Evolutionary conservation across 805 yeast species (phyloP), one percentile per base, ranked within the genome.

Genomic region (Wickerhamomyces queroliae): DNA sequence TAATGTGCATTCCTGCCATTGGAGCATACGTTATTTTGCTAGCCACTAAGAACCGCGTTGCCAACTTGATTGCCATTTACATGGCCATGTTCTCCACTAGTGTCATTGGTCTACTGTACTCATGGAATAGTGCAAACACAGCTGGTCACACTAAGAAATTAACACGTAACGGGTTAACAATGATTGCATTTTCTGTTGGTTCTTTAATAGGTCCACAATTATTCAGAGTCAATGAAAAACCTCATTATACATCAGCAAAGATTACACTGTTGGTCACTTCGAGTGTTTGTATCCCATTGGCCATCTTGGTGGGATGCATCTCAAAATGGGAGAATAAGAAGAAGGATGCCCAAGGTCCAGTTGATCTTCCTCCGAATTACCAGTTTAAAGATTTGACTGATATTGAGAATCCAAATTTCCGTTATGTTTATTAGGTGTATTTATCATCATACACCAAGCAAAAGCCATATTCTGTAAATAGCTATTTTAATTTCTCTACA

Each of bases 191-290:
- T 50, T 75, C 78, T 10, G 56, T 77, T 19, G 76, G 80, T 7
- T 71, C 80, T 48, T 59, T 83, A 43, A 64, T 78, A 36, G 86
- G 84, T 0, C 85, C 88, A 3, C 83, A 79, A 49, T 60, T 78
- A 49, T 79, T 80, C 58, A 69, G 74, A 45, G 65, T 64, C 0
- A 47, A 63, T 15, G 67, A 74, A 40, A 69, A 73, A 11, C 84
- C 84, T 23, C 57, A 63, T 13, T 80, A 77, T 47, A 63, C 58
- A 13, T 71, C 80, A 9, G 87, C 85, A 8, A 78, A 78, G 49
- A 69, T 76, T 24, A 71, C 78, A 0, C 59, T 78, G 34, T 55
- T 80, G 39, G 75, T 69, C 1, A 69, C 80, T 3, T 72, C 74
- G 36, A 61, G 68, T 30, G 69, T 67, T 1, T 67, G 69, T 45